A percentile compares a stretch with the other conserved stretches of the same genome.
Evolutionary conservation across 129 eudicot genomes (phyloP).

Genomic region (Chrysanthemum seticuspe): DNA sequence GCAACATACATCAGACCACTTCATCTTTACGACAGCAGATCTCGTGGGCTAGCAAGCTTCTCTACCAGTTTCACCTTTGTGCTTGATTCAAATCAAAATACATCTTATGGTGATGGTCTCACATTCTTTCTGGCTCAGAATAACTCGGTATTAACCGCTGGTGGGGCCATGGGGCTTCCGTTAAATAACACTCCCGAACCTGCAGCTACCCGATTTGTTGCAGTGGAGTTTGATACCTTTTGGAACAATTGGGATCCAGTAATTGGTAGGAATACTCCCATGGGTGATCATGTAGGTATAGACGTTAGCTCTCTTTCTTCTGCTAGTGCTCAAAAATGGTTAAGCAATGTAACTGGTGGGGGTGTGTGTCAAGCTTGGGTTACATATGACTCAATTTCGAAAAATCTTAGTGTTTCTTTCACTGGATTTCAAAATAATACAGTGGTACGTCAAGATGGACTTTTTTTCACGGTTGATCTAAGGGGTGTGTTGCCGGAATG

Average conservation of each 20-base stretch:
- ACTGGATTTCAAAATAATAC: constrained; percentile 30
- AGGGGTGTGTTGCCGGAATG: constrained; percentile 8
- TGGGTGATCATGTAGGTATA: constrained; percentile 43
- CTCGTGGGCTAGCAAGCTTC: constrained; percentile 36
- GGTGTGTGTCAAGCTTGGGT: constrained; percentile 41
- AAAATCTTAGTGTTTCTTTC: constrained; percentile 33
- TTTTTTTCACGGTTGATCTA: constrained; percentile 30
- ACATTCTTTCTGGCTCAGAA: constrained; percentile 32
- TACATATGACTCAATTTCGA: constrained; percentile 31
- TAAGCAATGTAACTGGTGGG: constrained; percentile 30
- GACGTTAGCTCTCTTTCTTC: constrained; percentile 36
- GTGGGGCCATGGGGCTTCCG: constrained; percentile 34
- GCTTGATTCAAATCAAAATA: constrained; percentile 14
- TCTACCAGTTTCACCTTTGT: constrained; percentile 36
- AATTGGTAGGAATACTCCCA: background rate
- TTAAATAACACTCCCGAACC: background rate
- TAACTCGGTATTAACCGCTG: background rate
- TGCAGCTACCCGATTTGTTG: constrained; percentile 30
- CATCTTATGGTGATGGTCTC: constrained; percentile 26
- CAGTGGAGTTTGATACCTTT: constrained; percentile 57
- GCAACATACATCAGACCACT: constrained; percentile 28
- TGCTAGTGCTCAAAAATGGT: constrained; percentile 24
- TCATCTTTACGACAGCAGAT: constrained; percentile 29
- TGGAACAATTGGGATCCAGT: constrained; percentile 31
- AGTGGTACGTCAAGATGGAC: constrained; percentile 14